Evolutionary conservation across 139 green algal species (phyloP).

Genomic region (Chlamydomonas asymmetrica): DNA sequence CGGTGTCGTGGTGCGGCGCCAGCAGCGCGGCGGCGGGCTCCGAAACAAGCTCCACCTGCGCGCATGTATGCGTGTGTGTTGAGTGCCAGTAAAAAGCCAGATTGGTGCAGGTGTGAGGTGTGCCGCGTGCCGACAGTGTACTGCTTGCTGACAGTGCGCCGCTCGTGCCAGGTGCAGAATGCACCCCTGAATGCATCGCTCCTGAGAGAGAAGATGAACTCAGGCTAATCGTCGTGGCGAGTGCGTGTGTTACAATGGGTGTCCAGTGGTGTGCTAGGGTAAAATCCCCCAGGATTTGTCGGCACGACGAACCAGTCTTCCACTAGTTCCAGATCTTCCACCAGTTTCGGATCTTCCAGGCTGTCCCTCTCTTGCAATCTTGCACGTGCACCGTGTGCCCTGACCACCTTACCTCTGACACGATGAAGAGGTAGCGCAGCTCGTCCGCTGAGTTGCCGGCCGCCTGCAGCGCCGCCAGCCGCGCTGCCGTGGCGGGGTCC

Average conservation of each 20-base stretch:
- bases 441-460: constrained; percentile 75
- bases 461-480: constrained; percentile 61
- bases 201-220: neutral
- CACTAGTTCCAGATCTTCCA: no score
- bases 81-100: neutral
- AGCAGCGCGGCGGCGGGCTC: constrained; percentile 13
- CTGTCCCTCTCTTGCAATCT: no score
- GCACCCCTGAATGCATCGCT: neutral
- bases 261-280: no score
- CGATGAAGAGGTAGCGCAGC: constrained; percentile 83
- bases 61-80: neutral
- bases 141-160: no score
- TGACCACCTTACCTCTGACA: constrained; percentile 48
- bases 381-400: neutral
- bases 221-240: neutral
- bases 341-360: no score
- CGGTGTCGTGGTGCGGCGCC: constrained; percentile 12
- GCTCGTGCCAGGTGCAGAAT: no score
- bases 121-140: no score
- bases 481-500: constrained; percentile 38
- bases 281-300: no score
- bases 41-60: constrained; percentile 29
- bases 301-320: no score
- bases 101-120: constrained; percentile 1
- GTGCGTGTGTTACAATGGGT: neutral